These are phyloP conservation scores for Boletus subcaerulescens DNA, from an alignment of 768 basidiomycete genomes.

Conservation along the genomic window DNA sequence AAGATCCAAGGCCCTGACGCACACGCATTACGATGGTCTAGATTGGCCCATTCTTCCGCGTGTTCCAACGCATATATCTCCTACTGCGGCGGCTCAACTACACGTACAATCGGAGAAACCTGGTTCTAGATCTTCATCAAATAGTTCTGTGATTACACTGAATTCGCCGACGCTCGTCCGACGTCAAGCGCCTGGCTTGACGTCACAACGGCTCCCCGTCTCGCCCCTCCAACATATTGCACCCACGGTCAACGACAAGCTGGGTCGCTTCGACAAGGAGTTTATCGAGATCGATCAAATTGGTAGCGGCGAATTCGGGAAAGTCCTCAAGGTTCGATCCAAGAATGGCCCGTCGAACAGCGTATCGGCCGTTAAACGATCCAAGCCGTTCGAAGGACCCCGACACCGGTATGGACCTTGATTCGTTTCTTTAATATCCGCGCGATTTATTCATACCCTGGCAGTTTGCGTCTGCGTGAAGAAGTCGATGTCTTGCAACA, in stretches of 20 bases:
- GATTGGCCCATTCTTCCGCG: slow-evolving; percentile 58
- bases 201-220: slow-evolving; percentile 23
- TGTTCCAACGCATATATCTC: slow-evolving; percentile 47
- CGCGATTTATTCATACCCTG: slow-evolving; percentile 14
- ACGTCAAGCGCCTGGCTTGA: slow-evolving; percentile 27
- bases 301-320: slow-evolving; percentile 91
- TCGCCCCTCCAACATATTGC: slow-evolving; percentile 23
- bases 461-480: slow-evolving; percentile 81
- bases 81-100: slow-evolving; percentile 39
- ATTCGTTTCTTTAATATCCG: slow-evolving; percentile 11
- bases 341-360: slow-evolving; percentile 53
- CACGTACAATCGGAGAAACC: slow-evolving; percentile 44
- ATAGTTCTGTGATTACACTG: slow-evolving; percentile 44
- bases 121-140: slow-evolving; percentile 57
- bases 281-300: slow-evolving; percentile 79
- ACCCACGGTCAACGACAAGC: slow-evolving; percentile 45
- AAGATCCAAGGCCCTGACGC: slow-evolving; percentile 2
- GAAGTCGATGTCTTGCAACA: slow-evolving; percentile 91
- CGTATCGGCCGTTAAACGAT: slow-evolving; percentile 90
- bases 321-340: slow-evolving; percentile 78
- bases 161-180: slow-evolving; percentile 46
- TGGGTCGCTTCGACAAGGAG: slow-evolving; percentile 73
- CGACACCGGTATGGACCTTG: slow-evolving; percentile 72
- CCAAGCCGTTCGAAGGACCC: slow-evolving; percentile 86
- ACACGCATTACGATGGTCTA: slow-evolving; percentile 19